These are phyloP conservation scores for Grammothele lineata DNA, from an alignment of 768 basidiomycete genomes.

Conservation along the genomic window DNA sequence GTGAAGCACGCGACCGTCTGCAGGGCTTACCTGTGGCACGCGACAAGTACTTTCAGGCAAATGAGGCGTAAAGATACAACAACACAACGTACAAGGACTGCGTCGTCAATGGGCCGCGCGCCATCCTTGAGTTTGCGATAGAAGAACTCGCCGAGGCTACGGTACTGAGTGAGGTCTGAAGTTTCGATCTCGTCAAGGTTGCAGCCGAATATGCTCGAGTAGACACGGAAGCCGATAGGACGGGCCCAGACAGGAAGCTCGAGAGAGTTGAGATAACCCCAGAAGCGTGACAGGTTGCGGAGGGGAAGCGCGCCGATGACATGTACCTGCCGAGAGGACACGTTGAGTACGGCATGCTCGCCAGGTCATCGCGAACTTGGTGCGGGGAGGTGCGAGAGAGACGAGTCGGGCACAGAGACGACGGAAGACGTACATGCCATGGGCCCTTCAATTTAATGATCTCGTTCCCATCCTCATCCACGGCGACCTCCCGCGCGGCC, in stretches of 20 bases:
- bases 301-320: constrained; percentile 93
- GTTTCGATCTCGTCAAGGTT: constrained; percentile 89
- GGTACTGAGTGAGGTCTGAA: constrained; percentile 72
- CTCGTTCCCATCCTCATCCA: constrained; percentile 82
- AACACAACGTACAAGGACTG: constrained; percentile 68
- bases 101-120: constrained; percentile 71
- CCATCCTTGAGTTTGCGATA: constrained; percentile 84
- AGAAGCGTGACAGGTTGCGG: constrained; percentile 91
- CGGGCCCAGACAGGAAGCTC: constrained; percentile 94
- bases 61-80: not conserved
- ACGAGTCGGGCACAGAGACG: not conserved
- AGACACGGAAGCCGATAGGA: constrained; percentile 84
- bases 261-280: constrained; percentile 94
- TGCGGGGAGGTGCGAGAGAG: constrained; percentile 1
- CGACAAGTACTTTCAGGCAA: not conserved
- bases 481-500: constrained; percentile 58
- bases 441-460: constrained; percentile 81
- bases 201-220: constrained; percentile 88
- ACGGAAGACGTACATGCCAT: constrained; percentile 68
- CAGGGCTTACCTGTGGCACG: constrained; percentile 72
- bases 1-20: constrained; percentile 90
- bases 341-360: too few relatives aligned
- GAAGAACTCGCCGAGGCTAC: constrained; percentile 93
- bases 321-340: constrained; percentile 64
- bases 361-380: not conserved